Evolutionary conservation across 2,329 filamentous ascomycete genomes (phyloP).

Genomic region (Trichoderma atrobrunneum): DNA sequence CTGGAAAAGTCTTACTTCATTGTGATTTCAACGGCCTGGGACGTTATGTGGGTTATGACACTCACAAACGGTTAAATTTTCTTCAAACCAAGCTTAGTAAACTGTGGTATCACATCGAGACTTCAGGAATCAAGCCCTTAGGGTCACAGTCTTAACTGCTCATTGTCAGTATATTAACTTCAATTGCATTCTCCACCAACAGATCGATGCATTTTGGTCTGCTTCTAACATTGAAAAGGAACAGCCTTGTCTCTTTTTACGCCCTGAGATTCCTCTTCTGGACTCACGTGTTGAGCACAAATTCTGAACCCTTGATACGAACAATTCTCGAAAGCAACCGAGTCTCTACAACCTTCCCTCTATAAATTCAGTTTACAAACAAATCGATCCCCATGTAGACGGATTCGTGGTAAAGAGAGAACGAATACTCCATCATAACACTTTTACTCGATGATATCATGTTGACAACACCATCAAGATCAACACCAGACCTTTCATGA

Average conservation of each 20-base stretch:
- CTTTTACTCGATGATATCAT: not conserved
- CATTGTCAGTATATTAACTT: not conserved
- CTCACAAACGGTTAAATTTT: not conserved
- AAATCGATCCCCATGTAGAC: too few species aligned
- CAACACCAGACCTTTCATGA: not conserved
- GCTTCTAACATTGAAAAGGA: not conserved
- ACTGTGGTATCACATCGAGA: not conserved
- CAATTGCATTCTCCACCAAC: not conserved
- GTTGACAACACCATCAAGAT: not conserved
- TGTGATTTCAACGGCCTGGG: not conserved
- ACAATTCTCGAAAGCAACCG: too few species aligned
- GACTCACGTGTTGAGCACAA: not conserved
- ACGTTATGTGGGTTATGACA: not conserved
- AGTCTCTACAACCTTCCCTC: too few species aligned
- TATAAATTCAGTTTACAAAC: too few species aligned
- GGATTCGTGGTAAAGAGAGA: too few species aligned
- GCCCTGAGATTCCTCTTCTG: not conserved
- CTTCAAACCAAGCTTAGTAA: not conserved
- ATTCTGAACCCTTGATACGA: too few species aligned
- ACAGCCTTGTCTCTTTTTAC: not conserved
- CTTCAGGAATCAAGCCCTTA: not conserved
- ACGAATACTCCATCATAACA: too few species aligned
- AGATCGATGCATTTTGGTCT: rapidly evolving
- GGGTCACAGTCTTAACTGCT: not conserved
- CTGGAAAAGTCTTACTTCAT: not conserved